Percentiles rank a stretch among this genome's conserved stretches.
These are phyloP conservation scores for Pistacia integerrima DNA, from an alignment of 345 rosid genomes.

Conservation along the genomic window DNA sequence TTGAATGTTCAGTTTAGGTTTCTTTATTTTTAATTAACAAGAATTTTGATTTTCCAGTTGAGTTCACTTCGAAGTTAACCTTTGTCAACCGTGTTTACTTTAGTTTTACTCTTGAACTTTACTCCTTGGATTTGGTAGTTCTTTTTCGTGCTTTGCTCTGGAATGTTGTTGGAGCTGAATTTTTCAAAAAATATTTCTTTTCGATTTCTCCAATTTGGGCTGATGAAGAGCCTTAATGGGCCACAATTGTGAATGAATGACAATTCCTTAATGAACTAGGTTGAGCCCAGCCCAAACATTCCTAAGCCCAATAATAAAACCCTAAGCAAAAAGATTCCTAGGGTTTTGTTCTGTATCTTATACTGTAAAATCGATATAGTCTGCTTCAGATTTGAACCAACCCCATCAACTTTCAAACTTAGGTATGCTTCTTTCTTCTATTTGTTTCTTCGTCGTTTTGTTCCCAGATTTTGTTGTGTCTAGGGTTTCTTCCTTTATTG, in stretches of 20 bases:
- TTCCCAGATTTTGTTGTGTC: neutral
- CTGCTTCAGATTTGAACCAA: neutral
- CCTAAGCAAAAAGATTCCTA: neutral
- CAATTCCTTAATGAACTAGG: neutral
- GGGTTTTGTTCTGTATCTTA: slow-evolving; percentile 14
- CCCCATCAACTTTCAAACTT: neutral
- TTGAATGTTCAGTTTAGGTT: neutral
- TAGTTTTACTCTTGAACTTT: no score
- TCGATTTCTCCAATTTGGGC: no score
- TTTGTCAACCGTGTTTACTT: neutral
- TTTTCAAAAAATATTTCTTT: no score
- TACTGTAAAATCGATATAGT: neutral
- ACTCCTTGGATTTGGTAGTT: no score
- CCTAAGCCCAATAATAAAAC: neutral
- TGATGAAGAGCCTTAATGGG: no score
- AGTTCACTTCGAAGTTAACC: no score
- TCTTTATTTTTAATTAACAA: no score
- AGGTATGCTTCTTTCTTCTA: neutral
- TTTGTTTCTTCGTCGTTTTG: neutral
- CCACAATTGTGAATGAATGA: no score
- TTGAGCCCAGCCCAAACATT: neutral
- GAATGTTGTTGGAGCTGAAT: no score
- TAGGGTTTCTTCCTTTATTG: no score
- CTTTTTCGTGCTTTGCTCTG: no score
- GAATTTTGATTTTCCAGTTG: neutral